Evolutionary conservation across 2,329 filamentous ascomycete genomes (phyloP).

Genomic region (Aspergillus neotritici): DNA sequence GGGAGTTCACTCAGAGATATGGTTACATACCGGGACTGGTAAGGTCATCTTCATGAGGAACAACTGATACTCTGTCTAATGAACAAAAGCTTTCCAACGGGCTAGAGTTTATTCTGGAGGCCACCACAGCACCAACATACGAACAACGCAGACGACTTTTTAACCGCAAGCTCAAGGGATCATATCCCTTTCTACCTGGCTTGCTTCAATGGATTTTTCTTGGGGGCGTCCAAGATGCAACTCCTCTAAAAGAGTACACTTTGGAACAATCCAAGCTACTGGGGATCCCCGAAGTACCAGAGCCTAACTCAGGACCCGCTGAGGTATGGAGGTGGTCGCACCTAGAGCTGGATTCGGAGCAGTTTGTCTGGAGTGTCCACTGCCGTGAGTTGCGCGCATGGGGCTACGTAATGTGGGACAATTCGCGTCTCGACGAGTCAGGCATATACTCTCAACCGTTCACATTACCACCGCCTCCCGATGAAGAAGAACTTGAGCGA

Average conservation of each 20-base stretch:
- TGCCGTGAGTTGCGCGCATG: not conserved
- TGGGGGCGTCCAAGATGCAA: not conserved
- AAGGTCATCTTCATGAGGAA: too few species aligned
- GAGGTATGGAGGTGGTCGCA: not conserved
- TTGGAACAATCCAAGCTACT: not conserved
- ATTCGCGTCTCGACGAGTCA: not conserved
- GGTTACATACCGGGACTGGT: too few species aligned
- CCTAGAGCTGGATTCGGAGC: not conserved
- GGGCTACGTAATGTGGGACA: conserved; percentile 2
- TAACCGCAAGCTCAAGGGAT: not conserved
- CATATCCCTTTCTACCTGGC: not conserved
- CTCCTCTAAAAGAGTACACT: not conserved
- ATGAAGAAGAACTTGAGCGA: not conserved
- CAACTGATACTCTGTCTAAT: too few species aligned
- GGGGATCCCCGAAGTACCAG: not conserved
- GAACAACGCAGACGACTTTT: not conserved
- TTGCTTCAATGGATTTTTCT: not conserved
- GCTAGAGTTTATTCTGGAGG: not conserved
- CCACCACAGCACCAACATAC: not conserved
- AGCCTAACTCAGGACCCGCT: not conserved
- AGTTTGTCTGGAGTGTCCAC: not conserved
- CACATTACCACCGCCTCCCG: too few species aligned
- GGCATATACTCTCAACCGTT: not conserved
- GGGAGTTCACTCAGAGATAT: too few species aligned
- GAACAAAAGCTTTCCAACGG: not conserved